phyloP scores from a whole-genome alignment of 495 filamentous ascomycete species.

The Neurospora pannonica region DNA sequence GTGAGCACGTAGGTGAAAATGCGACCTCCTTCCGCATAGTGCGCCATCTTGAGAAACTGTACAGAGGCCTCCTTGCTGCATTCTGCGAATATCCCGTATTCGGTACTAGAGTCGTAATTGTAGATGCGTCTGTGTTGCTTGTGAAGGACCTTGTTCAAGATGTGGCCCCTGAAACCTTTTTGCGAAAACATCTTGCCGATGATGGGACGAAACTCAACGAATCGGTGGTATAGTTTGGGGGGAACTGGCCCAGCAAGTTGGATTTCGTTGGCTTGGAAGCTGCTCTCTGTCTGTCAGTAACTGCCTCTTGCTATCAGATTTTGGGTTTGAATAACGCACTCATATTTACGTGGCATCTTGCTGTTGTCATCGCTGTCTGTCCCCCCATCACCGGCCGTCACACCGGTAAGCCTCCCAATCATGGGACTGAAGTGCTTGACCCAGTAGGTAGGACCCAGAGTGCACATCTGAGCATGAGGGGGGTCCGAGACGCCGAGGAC shows the following conservation, averaged over 20 bases:
- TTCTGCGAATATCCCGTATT: constrained; percentile 47
- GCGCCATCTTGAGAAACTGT: constrained; percentile 77
- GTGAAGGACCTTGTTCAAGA: constrained; percentile 76
- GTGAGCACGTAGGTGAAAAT: constrained; percentile 91
- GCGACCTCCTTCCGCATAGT: constrained; percentile 73
- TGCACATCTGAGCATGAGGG: constrained; percentile 71
- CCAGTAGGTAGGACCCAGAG: constrained; percentile 65
- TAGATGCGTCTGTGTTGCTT: constrained; percentile 85
- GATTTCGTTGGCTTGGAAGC: constrained; percentile 90
- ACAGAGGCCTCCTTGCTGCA: constrained; percentile 54
- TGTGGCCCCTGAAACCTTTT: constrained; percentile 61
- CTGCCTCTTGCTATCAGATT: neutral
- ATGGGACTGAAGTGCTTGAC: constrained; percentile 80
- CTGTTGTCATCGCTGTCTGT: constrained; percentile 30
- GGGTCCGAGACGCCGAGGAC: constrained; percentile 65
- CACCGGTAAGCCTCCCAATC: constrained; percentile 72
- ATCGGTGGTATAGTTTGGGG: constrained; percentile 70
- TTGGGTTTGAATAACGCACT: constrained; percentile 38
- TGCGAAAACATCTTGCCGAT: constrained; percentile 81
- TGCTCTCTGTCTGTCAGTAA: constrained; percentile 20
- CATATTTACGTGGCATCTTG: constrained; percentile 55
- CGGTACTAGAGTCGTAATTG: constrained; percentile 67
- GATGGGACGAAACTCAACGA: constrained; percentile 85
- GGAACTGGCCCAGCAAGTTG: constrained; percentile 81
- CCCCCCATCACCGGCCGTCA: constrained; percentile 48